Base-by-base conservation (phyloP, 352 stramenopile genomes). In the Pythium vanterpoolii region DNA sequence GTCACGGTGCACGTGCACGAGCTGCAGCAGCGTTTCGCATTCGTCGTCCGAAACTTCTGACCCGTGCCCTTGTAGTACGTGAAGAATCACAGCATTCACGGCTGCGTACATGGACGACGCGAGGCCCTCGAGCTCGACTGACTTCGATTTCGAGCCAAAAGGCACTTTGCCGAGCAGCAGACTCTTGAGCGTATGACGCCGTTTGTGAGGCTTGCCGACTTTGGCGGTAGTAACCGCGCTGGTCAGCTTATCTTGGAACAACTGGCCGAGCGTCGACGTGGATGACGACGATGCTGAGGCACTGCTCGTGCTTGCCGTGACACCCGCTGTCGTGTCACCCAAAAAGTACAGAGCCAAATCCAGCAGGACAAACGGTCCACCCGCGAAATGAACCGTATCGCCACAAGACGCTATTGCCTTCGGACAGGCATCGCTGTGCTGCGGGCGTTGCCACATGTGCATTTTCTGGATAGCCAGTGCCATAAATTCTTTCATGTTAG, bases 311-410 rank as follows among this genome's bases (percentile, higher is more conserved):
- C 44, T 60, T 5, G 64, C 65, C 28, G 60, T 53, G 9, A 71
- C 64, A 4, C 76, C 74, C 11, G 78, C 49, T 13, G 71, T 76
- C 13, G 71, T 73, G 43, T 87, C 79, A 11, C 66, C 68, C 1
- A 90, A 40, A 28, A 90, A 56, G 49, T 75, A 87, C n/a, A 91
- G 60, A 45, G 76, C 71, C 28, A 91, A 40, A n/a, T 87, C 72
- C 8, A 91, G 56, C 43, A 91, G 51, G 1, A 64, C 58, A 44
- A 72, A 74, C 6, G 80, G 79, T 0, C 81, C 81, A 26, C 68
- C 74, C 16, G 68, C 51, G 36, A 90, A 90, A 55, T 87, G 79
- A 16, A 79, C 67, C 56, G 47, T 67, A 18, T 73, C 71, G 18
- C 62, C 62, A 46, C 77, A 88, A 26, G 77, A 89, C 33, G 53